phyloP scores from a whole-genome alignment of 2,329 filamentous ascomycete genomes.

The Fusarium solani-melongenae region DNA sequence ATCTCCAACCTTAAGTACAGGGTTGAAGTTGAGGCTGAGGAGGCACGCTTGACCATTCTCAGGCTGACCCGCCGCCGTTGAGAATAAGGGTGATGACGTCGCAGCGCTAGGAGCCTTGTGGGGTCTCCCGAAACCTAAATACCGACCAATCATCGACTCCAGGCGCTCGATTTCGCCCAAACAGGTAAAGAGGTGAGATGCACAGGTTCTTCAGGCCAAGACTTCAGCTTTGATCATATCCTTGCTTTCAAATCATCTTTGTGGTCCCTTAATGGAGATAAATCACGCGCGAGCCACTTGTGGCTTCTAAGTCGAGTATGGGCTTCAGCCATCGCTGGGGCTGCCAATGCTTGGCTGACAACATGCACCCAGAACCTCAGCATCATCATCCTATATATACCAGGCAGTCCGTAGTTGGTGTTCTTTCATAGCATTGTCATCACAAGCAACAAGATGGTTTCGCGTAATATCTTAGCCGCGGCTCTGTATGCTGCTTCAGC shows the following conservation, averaged over 20 bases:
- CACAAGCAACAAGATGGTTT: slow-evolving; percentile 9
- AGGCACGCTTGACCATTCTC: background rate
- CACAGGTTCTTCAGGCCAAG: background rate
- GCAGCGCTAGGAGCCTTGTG: background rate
- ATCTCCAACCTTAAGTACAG: background rate
- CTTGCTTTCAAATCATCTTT: background rate
- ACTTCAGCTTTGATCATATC: background rate
- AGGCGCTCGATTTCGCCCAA: background rate
- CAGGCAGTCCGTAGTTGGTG: background rate
- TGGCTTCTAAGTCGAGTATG: background rate
- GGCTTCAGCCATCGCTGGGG: background rate
- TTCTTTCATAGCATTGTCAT: background rate
- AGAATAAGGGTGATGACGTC: background rate
- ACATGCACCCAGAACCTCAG: background rate
- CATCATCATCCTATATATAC: background rate
- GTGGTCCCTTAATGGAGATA: background rate
- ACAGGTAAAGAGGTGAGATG: background rate
- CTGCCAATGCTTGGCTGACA: background rate
- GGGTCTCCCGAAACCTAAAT: background rate
- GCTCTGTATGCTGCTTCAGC: background rate
- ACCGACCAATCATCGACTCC: background rate
- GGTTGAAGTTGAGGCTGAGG: background rate
- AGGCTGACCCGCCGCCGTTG: background rate
- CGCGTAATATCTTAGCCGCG: background rate
- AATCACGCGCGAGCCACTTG: background rate